phyloP scores from a whole-genome alignment of 805 yeast genomes.

The Pichia gijzeniarum region DNA sequence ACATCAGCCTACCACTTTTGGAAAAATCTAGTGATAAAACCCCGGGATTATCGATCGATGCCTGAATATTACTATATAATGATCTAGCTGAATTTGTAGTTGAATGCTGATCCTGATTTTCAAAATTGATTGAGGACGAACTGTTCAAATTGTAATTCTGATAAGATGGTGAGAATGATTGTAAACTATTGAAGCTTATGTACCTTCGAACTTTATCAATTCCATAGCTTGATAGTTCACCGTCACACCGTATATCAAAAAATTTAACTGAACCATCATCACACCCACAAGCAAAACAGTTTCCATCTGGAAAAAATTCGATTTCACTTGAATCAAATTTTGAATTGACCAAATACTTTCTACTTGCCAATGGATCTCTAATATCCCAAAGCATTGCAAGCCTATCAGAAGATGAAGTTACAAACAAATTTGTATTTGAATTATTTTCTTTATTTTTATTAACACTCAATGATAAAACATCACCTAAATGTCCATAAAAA shows the following conservation, averaged over 20 bases:
- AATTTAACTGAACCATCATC: slow-evolving; percentile 71
- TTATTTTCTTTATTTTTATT: slow-evolving; percentile 16
- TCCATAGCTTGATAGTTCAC: slow-evolving; percentile 51
- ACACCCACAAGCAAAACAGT: slow-evolving; percentile 65
- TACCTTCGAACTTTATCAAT: slow-evolving; percentile 16
- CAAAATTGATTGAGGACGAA: slow-evolving; percentile 1
- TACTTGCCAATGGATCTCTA: slow-evolving; percentile 35
- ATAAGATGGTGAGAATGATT: slow-evolving; percentile 1
- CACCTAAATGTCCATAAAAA: slow-evolving; percentile 65
- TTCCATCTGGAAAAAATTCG: slow-evolving; percentile 62
- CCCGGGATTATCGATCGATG: slow-evolving; percentile 54
- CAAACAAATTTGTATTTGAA: slow-evolving; percentile 33
- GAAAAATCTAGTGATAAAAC: slow-evolving; percentile 70
- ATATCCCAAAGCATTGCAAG: slow-evolving; percentile 61
- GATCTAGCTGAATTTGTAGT: slow-evolving; percentile 18
- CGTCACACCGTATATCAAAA: slow-evolving; percentile 72
- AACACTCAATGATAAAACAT: slow-evolving; percentile 47
- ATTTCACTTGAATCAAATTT: slow-evolving; percentile 56
- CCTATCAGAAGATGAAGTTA: slow-evolving; percentile 66
- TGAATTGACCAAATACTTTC: slow-evolving; percentile 44
- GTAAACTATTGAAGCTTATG: slow-evolving; percentile 6
- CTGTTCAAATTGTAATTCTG: neutral
- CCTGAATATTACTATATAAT: slow-evolving; percentile 24
- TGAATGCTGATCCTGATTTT: slow-evolving; percentile 10
- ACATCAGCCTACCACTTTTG: slow-evolving; percentile 65